Evolutionary conservation across 1,139 yeast genomes (phyloP).

Genomic region (Eremothecium gossypii): DNA sequence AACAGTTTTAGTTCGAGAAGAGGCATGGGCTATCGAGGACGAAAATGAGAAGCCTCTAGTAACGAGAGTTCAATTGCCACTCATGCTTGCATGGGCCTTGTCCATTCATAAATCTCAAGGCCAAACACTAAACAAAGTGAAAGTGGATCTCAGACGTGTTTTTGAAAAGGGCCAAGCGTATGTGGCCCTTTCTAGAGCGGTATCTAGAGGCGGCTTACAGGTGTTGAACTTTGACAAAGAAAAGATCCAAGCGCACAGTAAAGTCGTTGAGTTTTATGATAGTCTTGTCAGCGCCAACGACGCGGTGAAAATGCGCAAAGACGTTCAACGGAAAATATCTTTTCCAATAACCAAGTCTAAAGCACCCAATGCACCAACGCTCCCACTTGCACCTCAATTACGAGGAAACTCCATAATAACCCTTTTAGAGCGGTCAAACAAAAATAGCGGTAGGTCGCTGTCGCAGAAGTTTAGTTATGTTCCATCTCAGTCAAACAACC

Average conservation of each 20-base stretch:
- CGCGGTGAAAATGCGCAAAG: conserved; percentile 15
- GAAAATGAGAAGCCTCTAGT: conserved; percentile 45
- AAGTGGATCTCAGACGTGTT: conserved; percentile 64
- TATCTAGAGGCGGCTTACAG: conserved; percentile 67
- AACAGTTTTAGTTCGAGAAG: conserved; percentile 63
- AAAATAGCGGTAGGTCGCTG: too few species aligned
- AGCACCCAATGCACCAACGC: background rate
- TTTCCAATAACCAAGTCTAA: background rate
- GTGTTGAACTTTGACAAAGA: conserved; percentile 56
- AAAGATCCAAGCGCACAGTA: conserved; percentile 52
- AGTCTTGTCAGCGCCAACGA: conserved; percentile 32
- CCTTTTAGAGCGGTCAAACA: too few species aligned
- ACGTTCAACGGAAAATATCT: background rate
- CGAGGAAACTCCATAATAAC: too few species aligned
- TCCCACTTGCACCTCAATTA: too few species aligned
- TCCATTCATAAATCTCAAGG: conserved; percentile 97
- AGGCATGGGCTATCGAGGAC: conserved; percentile 64
- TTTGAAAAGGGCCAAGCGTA: conserved; percentile 95
- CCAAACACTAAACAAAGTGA: conserved; percentile 75
- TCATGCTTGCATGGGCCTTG: conserved; percentile 88
- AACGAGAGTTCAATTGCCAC: conserved; percentile 63
- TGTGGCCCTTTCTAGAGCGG: conserved; percentile 85
- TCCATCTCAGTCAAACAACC: too few species aligned
- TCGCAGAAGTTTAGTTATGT: too few species aligned
- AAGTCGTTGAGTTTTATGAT: conserved; percentile 53